Percentiles rank a stretch among this genome's conserved stretches.
phyloP scores from a whole-genome alignment of 2,329 filamentous ascomycete genomes.

The Trichoderma koningii region DNA sequence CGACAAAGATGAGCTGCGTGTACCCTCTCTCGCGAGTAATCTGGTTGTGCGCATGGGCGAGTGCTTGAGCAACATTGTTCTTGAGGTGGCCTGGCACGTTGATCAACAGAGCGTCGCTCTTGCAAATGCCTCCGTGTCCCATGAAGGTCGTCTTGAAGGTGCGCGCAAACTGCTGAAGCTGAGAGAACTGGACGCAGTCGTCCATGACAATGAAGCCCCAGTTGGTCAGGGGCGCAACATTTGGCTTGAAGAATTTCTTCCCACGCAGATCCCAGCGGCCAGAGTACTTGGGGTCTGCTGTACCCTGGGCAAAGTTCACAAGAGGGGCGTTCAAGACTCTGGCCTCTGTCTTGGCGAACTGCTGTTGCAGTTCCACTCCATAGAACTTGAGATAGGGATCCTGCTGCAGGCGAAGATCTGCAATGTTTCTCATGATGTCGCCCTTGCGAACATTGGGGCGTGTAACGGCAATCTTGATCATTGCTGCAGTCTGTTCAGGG shows the following conservation, averaged over 20 bases:
- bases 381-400: conserved; percentile 75
- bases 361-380: conserved; percentile 66
- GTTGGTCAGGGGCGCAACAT: conserved; percentile 61
- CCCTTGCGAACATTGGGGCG: conserved; percentile 67
- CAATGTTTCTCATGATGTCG: conserved; percentile 58
- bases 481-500: conserved; percentile 68
- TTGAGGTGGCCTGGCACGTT: conserved; percentile 37
- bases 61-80: conserved; percentile 53
- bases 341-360: conserved; percentile 69
- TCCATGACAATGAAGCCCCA: conserved; percentile 77
- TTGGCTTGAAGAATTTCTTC: conserved; percentile 70
- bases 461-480: conserved; percentile 94
- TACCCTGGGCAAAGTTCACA: conserved; percentile 65
- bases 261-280: conserved; percentile 88
- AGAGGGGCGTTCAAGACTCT: conserved; percentile 70
- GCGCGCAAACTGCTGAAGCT: conserved; percentile 39
- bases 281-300: conserved; percentile 60
- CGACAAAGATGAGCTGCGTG: conserved; percentile 78
- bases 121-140: conserved; percentile 53
- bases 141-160: conserved; percentile 51
- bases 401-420: conserved; percentile 66
- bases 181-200: conserved; percentile 49
- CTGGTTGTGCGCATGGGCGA: conserved; percentile 47
- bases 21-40: conserved; percentile 56
- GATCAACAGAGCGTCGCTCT: conserved; percentile 40